Conservation (phyloP, 1,284 basidiomycete species). For the Tilletia setariae region DNA sequence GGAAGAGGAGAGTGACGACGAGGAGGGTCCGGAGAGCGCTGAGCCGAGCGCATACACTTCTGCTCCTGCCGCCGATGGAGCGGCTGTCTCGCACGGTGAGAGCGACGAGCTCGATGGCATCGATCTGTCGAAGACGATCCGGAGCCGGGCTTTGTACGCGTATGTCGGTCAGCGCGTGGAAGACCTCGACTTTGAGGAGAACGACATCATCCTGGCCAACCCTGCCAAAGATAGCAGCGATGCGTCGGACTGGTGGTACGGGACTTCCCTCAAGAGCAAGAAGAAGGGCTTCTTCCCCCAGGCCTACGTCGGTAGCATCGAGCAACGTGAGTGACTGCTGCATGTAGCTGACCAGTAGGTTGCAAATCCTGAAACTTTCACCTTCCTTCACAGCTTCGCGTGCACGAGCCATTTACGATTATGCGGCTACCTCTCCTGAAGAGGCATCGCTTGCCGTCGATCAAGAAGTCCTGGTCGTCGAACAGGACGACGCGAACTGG, state of each 20-base stretch:
- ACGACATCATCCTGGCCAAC: conserved; percentile 73
- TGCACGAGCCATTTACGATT: conserved; percentile 52
- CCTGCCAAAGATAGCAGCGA: conserved; percentile 70
- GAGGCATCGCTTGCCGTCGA: conserved; percentile 45
- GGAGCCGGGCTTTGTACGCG: conserved; percentile 63
- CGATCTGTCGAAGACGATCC: conserved; percentile 64
- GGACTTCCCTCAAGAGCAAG: conserved; percentile 67
- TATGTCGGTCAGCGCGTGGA: conserved; percentile 81
- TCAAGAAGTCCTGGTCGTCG: conserved; percentile 45
- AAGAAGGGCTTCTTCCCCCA: conserved; percentile 85
- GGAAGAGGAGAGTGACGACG: conserved; percentile 58
- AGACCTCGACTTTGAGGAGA: conserved; percentile 80
- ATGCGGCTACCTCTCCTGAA: conserved; percentile 43
- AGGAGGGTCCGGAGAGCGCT: conserved; percentile 22
- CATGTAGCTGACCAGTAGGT: background rate
- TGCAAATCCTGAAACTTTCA: no score
- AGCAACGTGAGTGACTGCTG: conserved; percentile 18
- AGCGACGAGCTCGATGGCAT: conserved; percentile 65
- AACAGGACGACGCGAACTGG: conserved; percentile 49
- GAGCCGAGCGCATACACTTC: conserved; percentile 13
- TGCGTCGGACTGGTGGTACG: conserved; percentile 78
- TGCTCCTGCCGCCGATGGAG: conserved; percentile 5
- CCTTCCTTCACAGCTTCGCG: conserved; percentile 31
- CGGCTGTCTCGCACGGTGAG: conserved; percentile 16
- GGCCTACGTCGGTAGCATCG: conserved; percentile 61